A percentile compares a stretch with the other conserved stretches of the same genome.
phyloP scores from a whole-genome alignment of 495 filamentous ascomycete species.

The Penicillium crystallinum region DNA sequence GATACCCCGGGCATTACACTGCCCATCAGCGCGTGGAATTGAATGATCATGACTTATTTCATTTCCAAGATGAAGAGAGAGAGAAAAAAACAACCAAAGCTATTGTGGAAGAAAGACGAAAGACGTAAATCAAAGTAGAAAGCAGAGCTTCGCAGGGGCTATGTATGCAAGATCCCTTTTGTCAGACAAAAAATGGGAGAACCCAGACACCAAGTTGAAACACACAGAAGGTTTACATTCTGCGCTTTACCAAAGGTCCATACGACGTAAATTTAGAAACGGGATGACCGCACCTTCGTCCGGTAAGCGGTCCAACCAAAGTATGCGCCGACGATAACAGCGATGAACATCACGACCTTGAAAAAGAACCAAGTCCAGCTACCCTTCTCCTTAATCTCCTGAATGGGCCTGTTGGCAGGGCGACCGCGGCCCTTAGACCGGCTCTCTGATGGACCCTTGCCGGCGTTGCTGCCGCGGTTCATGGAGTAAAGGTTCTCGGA shows the following conservation, averaged over 20 bases:
- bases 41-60: slow-evolving; percentile 23
- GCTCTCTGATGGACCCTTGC: slow-evolving; percentile 33
- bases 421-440: slow-evolving; percentile 32
- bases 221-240: not conserved
- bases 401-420: slow-evolving; percentile 17
- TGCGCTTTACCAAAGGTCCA: slow-evolving; percentile 1
- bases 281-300: slow-evolving; percentile 63
- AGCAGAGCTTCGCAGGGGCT: slow-evolving; percentile 15
- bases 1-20: slow-evolving; percentile 4
- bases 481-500: slow-evolving; percentile 84
- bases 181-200: slow-evolving; percentile 7
- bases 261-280: slow-evolving; percentile 54
- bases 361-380: slow-evolving; percentile 93
- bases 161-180: slow-evolving; percentile 28
- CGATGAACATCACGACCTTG: slow-evolving; percentile 72
- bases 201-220: not conserved
- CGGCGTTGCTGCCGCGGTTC: slow-evolving; percentile 35
- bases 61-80: slow-evolving; percentile 18
- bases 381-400: slow-evolving; percentile 46
- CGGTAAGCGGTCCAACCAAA: slow-evolving; percentile 81
- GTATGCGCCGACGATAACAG: slow-evolving; percentile 67
- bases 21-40: not conserved
- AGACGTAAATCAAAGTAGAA: slow-evolving; percentile 3
- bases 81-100: slow-evolving; percentile 7
- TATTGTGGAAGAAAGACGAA: not conserved